A percentile compares a stretch with the other conserved stretches of the same genome.
phyloP scores from a whole-genome alignment of 1,284 basidiomycete genomes.

The Chiua sp. region DNA sequence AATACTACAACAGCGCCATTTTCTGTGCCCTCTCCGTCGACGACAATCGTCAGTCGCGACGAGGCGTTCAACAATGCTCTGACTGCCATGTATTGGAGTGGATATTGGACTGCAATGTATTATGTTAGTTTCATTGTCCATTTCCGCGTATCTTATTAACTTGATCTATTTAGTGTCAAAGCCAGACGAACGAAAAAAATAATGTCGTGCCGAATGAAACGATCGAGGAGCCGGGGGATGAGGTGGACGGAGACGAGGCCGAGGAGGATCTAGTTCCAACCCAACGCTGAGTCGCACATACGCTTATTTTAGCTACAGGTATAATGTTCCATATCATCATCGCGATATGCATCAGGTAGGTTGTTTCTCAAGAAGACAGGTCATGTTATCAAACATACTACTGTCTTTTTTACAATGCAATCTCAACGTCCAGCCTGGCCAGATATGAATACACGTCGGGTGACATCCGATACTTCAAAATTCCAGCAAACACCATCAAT shows the following conservation, averaged over 20 bases:
- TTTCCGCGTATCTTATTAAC: background rate
- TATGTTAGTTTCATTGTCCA: conserved; percentile 52
- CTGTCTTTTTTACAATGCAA: conserved; percentile 57
- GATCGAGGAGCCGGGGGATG: conserved; percentile 31
- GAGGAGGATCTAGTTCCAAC: conserved; percentile 42
- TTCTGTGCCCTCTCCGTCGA: conserved; percentile 37
- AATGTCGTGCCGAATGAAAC: conserved; percentile 19
- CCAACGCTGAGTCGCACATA: conserved; percentile 38
- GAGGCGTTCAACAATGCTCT: conserved; percentile 77
- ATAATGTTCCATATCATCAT: background rate
- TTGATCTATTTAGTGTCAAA: conserved; percentile 28
- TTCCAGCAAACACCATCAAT: conserved; percentile 88
- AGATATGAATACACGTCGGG: conserved; percentile 93
- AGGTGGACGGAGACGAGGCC: conserved; percentile 26
- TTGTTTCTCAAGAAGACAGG: conserved; percentile 13
- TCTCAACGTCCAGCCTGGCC: conserved; percentile 78
- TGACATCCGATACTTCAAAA: conserved; percentile 88
- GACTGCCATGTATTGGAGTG: conserved; percentile 81
- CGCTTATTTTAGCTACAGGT: background rate
- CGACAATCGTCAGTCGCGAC: conserved; percentile 58
- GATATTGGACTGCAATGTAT: conserved; percentile 85
- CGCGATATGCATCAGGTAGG: conserved; percentile 16
- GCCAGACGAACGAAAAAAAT: conserved; percentile 9
- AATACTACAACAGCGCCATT: conserved; percentile 15
- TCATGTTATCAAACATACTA: background rate